A percentile compares a stretch with the other conserved stretches of the same genome.
These are phyloP conservation scores for Pseudotulostoma volvatum DNA, from an alignment of 495 filamentous ascomycete species.

Conservation along the genomic window DNA sequence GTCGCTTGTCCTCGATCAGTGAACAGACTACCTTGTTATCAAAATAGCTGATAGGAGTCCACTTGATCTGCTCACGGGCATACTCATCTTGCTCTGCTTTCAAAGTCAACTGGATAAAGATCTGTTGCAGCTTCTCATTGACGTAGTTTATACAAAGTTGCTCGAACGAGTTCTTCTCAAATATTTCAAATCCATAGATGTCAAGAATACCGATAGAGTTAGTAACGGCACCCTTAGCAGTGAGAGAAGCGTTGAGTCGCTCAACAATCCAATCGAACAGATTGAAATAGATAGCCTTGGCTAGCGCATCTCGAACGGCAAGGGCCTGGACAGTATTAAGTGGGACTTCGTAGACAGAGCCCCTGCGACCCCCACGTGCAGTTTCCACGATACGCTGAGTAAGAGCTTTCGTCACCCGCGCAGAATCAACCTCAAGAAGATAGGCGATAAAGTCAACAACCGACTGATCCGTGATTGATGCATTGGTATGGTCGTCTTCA, in stretches of 20 bases:
- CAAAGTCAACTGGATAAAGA: conserved; percentile 95
- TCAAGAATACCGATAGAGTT: conserved; percentile 95
- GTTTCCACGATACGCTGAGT: conserved; percentile 85
- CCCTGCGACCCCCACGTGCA: conserved; percentile 60
- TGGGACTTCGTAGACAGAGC: conserved; percentile 79
- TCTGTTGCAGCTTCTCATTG: conserved; percentile 98
- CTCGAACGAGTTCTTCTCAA: conserved; percentile 97
- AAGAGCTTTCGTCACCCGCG: conserved; percentile 70
- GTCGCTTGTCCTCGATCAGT: conserved; percentile 81
- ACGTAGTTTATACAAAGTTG: conserved; percentile 99
- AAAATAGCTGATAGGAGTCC: conserved; percentile 99
- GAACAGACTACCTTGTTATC: conserved; percentile 99
- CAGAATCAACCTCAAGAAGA: conserved; percentile 71
- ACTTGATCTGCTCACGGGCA: conserved; percentile 86
- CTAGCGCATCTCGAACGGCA: conserved; percentile 81
- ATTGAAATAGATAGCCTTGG: conserved; percentile 93
- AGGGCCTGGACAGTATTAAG: conserved; percentile 81
- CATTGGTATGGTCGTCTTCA: conserved; percentile 83
- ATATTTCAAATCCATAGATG: conserved; percentile 99
- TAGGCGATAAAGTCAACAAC: conserved; percentile 91
- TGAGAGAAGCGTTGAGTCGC: conserved; percentile 77
- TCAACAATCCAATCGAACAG: conserved; percentile 98
- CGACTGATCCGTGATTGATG: conserved; percentile 67
- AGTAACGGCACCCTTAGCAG: conserved; percentile 53
- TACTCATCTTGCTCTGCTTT: conserved; percentile 99